Evolutionary conservation across 2,329 filamentous ascomycete species (phyloP), one percentile per base, ranked within the genome.

Genomic region (Colletotrichum melonis): DNA sequence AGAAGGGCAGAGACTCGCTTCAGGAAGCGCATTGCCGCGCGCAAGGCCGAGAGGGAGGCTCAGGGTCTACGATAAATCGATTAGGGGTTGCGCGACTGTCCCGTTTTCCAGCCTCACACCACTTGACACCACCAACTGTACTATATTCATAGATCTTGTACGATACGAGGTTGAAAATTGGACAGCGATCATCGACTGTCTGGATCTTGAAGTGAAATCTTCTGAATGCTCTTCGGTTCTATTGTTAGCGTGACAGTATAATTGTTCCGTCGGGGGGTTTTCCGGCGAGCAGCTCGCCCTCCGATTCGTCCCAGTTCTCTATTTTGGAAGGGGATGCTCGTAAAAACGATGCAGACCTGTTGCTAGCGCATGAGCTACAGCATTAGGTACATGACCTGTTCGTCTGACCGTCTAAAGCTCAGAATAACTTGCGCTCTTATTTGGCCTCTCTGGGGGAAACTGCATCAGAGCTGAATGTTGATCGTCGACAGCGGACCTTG

Each of bases 1-100:
- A 91, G 97, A 83, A 92, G 90, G 82, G 94, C 93, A 19, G 93
- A 97, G 85, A 92, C 98, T 65, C 89, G 94, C 78, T 95, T 95
- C 78, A 98, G 97, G 92, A 93, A 91, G 85, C 90, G 93, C 76
- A 91, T 93, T 64, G 92, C 92, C 46, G 94, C 95, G 85, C 92
- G 94, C 77, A 94, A 92, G 83, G 94, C 94, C 76, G 88, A 88
- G 79, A 87, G 86, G 67, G 86, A 88, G 78, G 80, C 83, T 74
- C 81, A 87, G 58, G 64, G 71, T 66, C 60, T 73, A 32, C 71
- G 71, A 73, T 71, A 49, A 62, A 66, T 28, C 11, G 30, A 24
- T 56, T 32, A 14, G 28, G 24, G 26, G 32, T 16, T 28, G 56
- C 56, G 59, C 67, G 22, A 58, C 30, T 11, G 32, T n/a, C 46